phyloP scores from a whole-genome alignment of 2,329 filamentous ascomycete genomes.

The Talaromyces sp. region DNA sequence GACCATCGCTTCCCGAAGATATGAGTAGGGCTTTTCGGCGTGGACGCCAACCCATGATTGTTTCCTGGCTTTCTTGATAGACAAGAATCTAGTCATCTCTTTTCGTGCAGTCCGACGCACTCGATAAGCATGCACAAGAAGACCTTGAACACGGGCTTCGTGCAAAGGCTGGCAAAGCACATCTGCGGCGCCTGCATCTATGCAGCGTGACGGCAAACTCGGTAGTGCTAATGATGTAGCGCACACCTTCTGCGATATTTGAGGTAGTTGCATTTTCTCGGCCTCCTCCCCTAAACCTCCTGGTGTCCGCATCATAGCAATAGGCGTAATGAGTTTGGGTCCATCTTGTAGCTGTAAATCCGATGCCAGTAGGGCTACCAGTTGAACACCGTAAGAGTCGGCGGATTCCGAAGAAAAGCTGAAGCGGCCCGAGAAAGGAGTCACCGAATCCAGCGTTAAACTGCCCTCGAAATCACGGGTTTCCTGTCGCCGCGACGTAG shows the following conservation, averaged over 20 bases:
- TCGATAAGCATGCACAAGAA: conserved; percentile 81
- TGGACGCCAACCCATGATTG: conserved; percentile 88
- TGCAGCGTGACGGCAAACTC: conserved; percentile 64
- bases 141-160: conserved; percentile 67
- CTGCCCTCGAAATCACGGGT: conserved; percentile 32
- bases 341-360: conserved; percentile 52
- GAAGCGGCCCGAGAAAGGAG: conserved; percentile 37
- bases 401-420: conserved; percentile 46
- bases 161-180: conserved; percentile 79
- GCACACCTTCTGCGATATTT: conserved; percentile 6
- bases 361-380: conserved; percentile 49
- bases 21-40: conserved; percentile 82
- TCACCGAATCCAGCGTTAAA: conserved; percentile 31
- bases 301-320: conserved; percentile 46
- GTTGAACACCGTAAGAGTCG: conserved; percentile 50
- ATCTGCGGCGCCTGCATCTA: conserved; percentile 84
- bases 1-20: conserved; percentile 87
- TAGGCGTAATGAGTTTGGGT: conserved; percentile 51
- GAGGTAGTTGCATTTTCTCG: background rate
- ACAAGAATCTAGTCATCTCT: conserved; percentile 70
- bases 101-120: conserved; percentile 72
- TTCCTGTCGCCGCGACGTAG: conserved; percentile 32
- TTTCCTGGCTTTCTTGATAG: conserved; percentile 73
- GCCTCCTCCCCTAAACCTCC: conserved; percentile 13
- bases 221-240: conserved; percentile 48